Conservation (phyloP, 73 alveolate species). For the Symbiodinium natans region DNA sequence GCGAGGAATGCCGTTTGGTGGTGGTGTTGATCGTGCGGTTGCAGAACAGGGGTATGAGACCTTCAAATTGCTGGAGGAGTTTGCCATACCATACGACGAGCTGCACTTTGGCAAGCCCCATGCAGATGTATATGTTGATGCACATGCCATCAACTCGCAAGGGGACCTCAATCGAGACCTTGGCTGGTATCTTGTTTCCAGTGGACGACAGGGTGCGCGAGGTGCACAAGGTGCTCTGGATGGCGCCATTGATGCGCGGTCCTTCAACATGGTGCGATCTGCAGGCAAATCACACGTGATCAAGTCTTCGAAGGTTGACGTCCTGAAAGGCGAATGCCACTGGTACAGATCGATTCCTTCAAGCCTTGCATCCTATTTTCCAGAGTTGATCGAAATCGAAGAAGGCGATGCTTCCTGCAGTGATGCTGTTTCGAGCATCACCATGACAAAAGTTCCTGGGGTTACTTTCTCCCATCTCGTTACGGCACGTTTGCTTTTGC, state of each 20-base stretch:
- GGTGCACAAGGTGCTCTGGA: neutral
- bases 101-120: constrained; percentile 89
- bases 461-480: constrained; percentile 79
- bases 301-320: constrained; percentile 51
- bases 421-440: constrained; percentile 55
- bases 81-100: constrained; percentile 82
- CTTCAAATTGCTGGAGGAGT: constrained; percentile 32
- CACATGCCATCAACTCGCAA: constrained; percentile 71
- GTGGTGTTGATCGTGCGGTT: constrained; percentile 70
- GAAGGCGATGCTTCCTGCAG: constrained; percentile 39
- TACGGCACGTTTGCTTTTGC: constrained; percentile 82
- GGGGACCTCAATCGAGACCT: constrained; percentile 72
- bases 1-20: constrained; percentile 50
- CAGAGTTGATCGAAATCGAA: constrained; percentile 40
- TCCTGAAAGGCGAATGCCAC: constrained; percentile 68
- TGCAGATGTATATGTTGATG: constrained; percentile 63
- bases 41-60: constrained; percentile 71
- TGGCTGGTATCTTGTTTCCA: constrained; percentile 34
- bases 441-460: constrained; percentile 58
- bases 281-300: constrained; percentile 45
- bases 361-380: constrained; percentile 37
- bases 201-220: neutral
- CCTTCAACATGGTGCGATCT: constrained; percentile 64
- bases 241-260: constrained; percentile 78
- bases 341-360: constrained; percentile 61